phyloP scores from a whole-genome alignment of 257 asterid species.

The Ehretia macrophylla region DNA sequence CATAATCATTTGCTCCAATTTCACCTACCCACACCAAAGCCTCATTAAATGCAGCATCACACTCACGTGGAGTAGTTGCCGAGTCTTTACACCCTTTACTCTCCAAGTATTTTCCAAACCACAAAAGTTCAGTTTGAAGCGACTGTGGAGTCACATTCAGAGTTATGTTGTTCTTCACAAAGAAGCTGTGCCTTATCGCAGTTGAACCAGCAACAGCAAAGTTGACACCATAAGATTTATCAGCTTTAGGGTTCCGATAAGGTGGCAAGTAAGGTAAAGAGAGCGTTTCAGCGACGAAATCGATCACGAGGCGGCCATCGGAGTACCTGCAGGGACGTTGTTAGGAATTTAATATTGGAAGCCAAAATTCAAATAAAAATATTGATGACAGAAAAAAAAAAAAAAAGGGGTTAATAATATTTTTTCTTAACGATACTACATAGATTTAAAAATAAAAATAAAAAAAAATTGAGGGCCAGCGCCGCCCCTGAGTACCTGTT shows the following conservation, averaged over 20 bases:
- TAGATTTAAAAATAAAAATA: no score
- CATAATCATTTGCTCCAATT: conserved; percentile 77
- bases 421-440: no score
- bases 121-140: conserved; percentile 48
- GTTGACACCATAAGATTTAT: conserved; percentile 41
- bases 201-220: conserved; percentile 86
- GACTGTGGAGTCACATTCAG: conserved; percentile 61
- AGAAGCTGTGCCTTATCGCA: conserved; percentile 64
- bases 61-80: conserved; percentile 30
- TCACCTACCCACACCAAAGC: conserved; percentile 78
- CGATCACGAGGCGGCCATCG: conserved; percentile 82
- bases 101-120: conserved; percentile 50
- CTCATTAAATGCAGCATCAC: conserved; percentile 35
- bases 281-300: conserved; percentile 52
- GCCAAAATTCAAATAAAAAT: no score
- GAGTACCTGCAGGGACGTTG: no score
- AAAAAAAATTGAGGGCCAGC: no score
- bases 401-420: no score
- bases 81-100: conserved; percentile 42
- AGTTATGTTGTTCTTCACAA: conserved; percentile 43
- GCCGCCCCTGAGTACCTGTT: conserved; percentile 91
- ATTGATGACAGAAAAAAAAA: no score
- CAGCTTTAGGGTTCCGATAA: conserved; percentile 29
- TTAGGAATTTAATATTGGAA: no score
- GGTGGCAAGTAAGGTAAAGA: conserved; percentile 69